phyloP scores from a whole-genome alignment of 495 filamentous ascomycete genomes.

The Xylaria intraflava region DNA sequence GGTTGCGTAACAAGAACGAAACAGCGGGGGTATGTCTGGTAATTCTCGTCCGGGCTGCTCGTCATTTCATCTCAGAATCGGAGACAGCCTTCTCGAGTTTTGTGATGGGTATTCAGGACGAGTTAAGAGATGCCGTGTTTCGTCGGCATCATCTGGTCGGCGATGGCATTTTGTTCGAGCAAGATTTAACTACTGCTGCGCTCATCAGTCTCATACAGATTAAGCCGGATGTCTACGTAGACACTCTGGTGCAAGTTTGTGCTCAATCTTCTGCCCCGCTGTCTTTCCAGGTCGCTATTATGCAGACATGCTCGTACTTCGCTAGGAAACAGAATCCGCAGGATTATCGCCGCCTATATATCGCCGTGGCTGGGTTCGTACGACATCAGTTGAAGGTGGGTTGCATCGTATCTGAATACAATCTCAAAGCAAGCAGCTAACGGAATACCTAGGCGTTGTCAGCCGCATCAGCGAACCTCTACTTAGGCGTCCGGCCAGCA shows the following conservation, averaged over 20 bases:
- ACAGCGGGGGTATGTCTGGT: constrained; percentile 57
- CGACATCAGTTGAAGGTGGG: constrained; percentile 47
- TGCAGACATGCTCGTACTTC: constrained; percentile 52
- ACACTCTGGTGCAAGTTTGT: constrained; percentile 46
- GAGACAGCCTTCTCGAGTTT: constrained; percentile 57
- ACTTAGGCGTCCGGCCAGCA: constrained; percentile 32
- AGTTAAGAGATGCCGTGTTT: constrained; percentile 57
- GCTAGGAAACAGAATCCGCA: constrained; percentile 43
- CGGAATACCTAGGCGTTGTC: constrained; percentile 30
- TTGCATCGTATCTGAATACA: not conserved
- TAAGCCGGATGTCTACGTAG: constrained; percentile 49
- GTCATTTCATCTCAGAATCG: constrained; percentile 52
- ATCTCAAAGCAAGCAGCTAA: constrained; percentile 15
- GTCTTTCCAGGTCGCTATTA: constrained; percentile 53
- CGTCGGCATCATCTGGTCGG: constrained; percentile 40
- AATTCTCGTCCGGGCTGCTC: constrained; percentile 50
- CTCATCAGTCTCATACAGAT: constrained; percentile 56
- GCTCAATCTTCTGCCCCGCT: constrained; percentile 49
- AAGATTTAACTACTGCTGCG: constrained; percentile 56
- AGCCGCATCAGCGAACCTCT: constrained; percentile 34
- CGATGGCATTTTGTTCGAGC: constrained; percentile 45
- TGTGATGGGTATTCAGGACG: constrained; percentile 59
- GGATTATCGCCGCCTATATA: constrained; percentile 47
- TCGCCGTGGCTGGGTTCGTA: constrained; percentile 48
- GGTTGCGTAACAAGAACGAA: constrained; percentile 50